These are phyloP conservation scores for Pigoraptor vietnamica DNA, from an alignment of 78 protist species.

Conservation along the genomic window DNA sequence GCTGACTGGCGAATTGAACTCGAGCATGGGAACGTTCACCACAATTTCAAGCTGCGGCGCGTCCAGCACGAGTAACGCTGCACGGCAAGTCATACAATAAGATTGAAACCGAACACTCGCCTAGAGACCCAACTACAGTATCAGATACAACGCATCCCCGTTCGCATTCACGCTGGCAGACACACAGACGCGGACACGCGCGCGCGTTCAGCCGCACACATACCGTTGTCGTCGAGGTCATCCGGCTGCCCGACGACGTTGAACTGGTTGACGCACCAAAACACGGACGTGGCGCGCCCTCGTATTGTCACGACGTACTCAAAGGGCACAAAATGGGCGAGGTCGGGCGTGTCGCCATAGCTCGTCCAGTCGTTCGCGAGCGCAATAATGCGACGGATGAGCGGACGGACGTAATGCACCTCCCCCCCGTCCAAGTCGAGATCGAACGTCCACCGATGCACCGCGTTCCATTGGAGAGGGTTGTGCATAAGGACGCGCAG, in stretches of 20 bases:
- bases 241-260: background rate
- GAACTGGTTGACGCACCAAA: background rate
- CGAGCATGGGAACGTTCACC: background rate
- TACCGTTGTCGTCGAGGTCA: background rate
- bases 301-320: background rate
- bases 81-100: background rate
- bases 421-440: background rate
- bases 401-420: background rate
- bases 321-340: background rate
- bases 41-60: background rate
- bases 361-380: background rate
- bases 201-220: background rate
- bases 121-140: background rate
- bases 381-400: background rate
- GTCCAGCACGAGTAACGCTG: background rate
- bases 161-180: background rate
- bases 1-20: background rate
- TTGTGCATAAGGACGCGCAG: background rate
- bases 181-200: background rate
- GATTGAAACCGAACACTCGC: background rate
- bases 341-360: background rate
- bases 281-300: background rate
- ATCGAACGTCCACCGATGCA: background rate
- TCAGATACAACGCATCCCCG: background rate
- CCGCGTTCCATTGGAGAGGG: background rate